Percentiles rank a stretch among this genome's conserved stretches.
phyloP scores from a whole-genome alignment of 2,329 filamentous ascomycete species.

The Ophiocordyceps camponoti-leonardi region DNA sequence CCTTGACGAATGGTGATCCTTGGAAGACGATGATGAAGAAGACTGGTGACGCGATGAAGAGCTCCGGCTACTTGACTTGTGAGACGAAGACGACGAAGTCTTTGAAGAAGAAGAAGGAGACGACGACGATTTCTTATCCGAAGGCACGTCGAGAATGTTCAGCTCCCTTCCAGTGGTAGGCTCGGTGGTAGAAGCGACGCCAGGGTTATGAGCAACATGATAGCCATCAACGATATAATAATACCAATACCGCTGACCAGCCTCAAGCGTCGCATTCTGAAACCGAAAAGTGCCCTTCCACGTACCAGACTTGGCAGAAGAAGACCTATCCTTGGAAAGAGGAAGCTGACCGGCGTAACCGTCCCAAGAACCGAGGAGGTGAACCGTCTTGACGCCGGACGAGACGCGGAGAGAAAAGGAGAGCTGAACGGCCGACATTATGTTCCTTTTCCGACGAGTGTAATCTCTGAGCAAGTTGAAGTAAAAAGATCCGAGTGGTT shows the following conservation, averaged over 20 bases:
- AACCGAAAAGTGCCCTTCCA: constrained; percentile 98
- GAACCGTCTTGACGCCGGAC: constrained; percentile 90
- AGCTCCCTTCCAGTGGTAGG: constrained; percentile 92
- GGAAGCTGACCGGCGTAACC: constrained; percentile 90
- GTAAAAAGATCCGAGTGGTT: no score
- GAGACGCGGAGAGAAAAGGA: constrained; percentile 94
- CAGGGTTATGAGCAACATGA: constrained; percentile 92
- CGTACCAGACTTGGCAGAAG: constrained; percentile 69
- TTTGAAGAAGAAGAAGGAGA: constrained; percentile 25
- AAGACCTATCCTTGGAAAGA: constrained; percentile 70
- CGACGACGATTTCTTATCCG: constrained; percentile 10
- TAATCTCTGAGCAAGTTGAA: no score
- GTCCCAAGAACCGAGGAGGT: constrained; percentile 96
- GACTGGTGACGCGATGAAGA: constrained; percentile 6
- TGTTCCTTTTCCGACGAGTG: background rate
- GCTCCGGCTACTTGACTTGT: constrained; percentile 16
- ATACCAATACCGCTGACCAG: constrained; percentile 96
- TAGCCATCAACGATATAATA: constrained; percentile 99
- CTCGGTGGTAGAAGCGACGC: constrained; percentile 75
- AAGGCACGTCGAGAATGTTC: constrained; percentile 90
- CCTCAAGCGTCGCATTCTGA: constrained; percentile 68
- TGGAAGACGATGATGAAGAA: constrained; percentile 26
- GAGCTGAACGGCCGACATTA: constrained; percentile 80
- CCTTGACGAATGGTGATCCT: constrained; percentile 21
- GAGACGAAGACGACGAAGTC: constrained; percentile 4